Base-by-base conservation (phyloP, 176 grass and related monocot species). In the Musa acuminata region DNA sequence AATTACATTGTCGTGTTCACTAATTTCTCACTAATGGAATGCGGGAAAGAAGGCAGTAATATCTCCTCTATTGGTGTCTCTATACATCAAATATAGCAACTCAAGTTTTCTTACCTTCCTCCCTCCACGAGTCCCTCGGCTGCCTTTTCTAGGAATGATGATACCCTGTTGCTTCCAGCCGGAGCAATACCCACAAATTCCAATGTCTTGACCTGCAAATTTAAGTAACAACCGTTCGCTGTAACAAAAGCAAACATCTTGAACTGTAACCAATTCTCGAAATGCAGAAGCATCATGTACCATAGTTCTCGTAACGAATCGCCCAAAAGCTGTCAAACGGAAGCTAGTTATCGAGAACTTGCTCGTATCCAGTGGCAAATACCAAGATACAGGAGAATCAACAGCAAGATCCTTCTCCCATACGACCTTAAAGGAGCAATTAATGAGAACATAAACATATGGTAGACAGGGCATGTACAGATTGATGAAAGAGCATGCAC, bases 121-220 rank as follows among this genome's bases (percentile, higher is more conserved):
- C 95, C 95, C 65, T 94, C 95, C 58, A 99, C 88, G 72, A 99
- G 95, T 58, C 95, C 91, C 67, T 91, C 90, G 11, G 95, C 95
- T 13, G 95, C 95, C 82, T 99, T 99, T 82, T 99, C 95, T 58
- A 99, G 83, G 79, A 99, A 91, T 62, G 85, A 60, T 1, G 86
- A 94, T 24, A 99, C 91, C 73, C 86, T 99, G 55, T 87, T 60
- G 52, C 88, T 99, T 53, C 95, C 95, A 67, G 83, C 64, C 23
- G 95, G 95, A 43, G 91, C 90, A 64, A 99, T 70, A 13, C 87
- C 79, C 62, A 91, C 20, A 11, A 82, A 94, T 70, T 99, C 95
- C 80, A 99, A 74, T 60, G 86, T 75, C 72, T 94, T 99, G 20
- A 99, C 91, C 95, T 99, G 75, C 76, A 83, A 62, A 69, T 29